phyloP scores from a whole-genome alignment of 1,139 yeast species.

The Candida neerlandica region DNA sequence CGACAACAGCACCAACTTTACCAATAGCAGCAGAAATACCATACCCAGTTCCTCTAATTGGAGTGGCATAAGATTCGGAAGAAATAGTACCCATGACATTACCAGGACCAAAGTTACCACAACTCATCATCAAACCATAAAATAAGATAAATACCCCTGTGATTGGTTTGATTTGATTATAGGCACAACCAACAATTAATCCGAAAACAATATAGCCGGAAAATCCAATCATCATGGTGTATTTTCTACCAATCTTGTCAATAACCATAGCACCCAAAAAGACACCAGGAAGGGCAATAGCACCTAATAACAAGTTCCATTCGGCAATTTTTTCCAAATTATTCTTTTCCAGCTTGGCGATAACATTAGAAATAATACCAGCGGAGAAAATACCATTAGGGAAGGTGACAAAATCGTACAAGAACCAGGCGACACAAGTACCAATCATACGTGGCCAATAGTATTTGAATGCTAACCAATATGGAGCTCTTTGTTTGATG shows the following conservation, averaged over 20 bases:
- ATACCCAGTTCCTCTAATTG: conserved; percentile 68
- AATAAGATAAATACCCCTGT: conserved; percentile 48
- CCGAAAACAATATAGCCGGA: conserved; percentile 50
- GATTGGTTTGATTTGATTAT: conserved; percentile 40
- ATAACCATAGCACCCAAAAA: conserved; percentile 45
- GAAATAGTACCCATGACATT: conserved; percentile 70
- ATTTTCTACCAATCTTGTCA: conserved; percentile 48
- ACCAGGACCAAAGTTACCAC: conserved; percentile 79
- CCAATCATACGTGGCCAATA: conserved; percentile 51
- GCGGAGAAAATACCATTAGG: conserved; percentile 55
- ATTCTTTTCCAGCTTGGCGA: conserved; percentile 25
- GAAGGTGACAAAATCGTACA: conserved; percentile 54
- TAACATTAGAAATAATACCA: conserved; percentile 43
- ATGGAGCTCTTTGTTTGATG: conserved; percentile 47
- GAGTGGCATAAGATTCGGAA: conserved; percentile 73
- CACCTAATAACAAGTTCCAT: conserved; percentile 49
- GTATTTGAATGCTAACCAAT: conserved; percentile 46
- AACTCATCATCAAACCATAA: conserved; percentile 46
- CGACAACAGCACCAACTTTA: conserved; percentile 54
- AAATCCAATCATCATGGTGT: conserved; percentile 50
- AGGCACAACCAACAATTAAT: conserved; percentile 50
- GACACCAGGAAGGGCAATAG: conserved; percentile 50
- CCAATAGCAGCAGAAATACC: conserved; percentile 53
- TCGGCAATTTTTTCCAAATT: conserved; percentile 47
- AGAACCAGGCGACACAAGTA: conserved; percentile 51